A percentile compares a stretch with the other conserved stretches of the same genome.
phyloP scores from a whole-genome alignment of 139 green algal species.

The Spirogloea muscicola region DNA sequence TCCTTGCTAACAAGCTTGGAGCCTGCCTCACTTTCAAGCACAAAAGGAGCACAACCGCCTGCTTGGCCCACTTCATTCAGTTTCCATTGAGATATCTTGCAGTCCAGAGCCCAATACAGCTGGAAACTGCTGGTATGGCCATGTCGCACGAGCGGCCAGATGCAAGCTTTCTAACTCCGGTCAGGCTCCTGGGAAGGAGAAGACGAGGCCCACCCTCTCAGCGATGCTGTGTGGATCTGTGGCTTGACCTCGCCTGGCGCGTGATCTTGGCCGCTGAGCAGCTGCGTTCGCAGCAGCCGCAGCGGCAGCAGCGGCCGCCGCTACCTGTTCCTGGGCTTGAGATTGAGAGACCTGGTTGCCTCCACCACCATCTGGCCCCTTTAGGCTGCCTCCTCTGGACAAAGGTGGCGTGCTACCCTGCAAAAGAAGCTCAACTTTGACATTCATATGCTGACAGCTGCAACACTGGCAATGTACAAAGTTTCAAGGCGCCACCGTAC shows the following conservation, averaged over 20 bases:
- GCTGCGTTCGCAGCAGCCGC: background rate
- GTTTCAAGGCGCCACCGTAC: no score
- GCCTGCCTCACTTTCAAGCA: background rate
- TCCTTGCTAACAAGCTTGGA: background rate
- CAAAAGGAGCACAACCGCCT: background rate
- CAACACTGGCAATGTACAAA: no score
- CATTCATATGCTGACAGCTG: no score
- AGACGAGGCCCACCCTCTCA: slow-evolving; percentile 9
- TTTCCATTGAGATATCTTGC: background rate
- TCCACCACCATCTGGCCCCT: no score
- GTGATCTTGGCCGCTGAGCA: slow-evolving; percentile 2
- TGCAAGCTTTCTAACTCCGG: no score
- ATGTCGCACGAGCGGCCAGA: no score
- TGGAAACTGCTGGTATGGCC: background rate
- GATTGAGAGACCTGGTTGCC: no score
- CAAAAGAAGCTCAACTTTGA: no score
- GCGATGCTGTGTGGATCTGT: slow-evolving; percentile 32
- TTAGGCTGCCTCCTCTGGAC: no score
- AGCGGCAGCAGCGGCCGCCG: background rate
- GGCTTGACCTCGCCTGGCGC: slow-evolving; percentile 19
- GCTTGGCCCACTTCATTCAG: background rate
- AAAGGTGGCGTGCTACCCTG: no score
- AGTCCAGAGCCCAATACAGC: background rate
- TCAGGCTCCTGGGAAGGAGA: background rate
- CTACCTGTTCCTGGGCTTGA: background rate